These are phyloP conservation scores for Naganishia liquefaciens DNA, from an alignment of 1,284 basidiomycete genomes.

Conservation along the genomic window DNA sequence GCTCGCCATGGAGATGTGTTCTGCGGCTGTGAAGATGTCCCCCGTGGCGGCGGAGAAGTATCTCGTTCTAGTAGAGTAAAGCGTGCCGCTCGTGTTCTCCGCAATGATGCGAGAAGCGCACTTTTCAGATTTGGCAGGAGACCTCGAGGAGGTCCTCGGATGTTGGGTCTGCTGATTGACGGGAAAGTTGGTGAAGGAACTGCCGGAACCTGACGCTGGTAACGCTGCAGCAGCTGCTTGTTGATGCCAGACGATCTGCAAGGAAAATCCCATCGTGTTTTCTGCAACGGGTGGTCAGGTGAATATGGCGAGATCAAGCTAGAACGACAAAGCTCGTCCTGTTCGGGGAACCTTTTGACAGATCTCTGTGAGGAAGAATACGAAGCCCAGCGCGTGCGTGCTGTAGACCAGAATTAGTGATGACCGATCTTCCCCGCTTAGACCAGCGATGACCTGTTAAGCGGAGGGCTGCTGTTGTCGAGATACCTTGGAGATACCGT, in stretches of 20 bases:
- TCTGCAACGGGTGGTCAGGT: background rate
- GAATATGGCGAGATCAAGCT: background rate
- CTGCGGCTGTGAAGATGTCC: too few species aligned
- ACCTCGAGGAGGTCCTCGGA: background rate
- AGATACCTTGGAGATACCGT: too few species aligned
- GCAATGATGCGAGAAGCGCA: too few species aligned
- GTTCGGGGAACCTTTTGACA: too few species aligned
- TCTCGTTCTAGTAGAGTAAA: too few species aligned
- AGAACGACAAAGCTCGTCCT: background rate
- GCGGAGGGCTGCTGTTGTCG: too few species aligned
- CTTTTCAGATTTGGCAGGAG: background rate
- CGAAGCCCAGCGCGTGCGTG: background rate
- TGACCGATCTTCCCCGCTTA: background rate
- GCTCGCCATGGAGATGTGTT: too few species aligned
- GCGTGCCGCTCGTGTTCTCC: background rate
- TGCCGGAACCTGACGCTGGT: constrained; percentile 10
- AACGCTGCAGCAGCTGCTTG: background rate
- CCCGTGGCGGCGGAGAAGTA: too few species aligned
- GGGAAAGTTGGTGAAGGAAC: constrained; percentile 22
- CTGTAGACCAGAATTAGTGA: background rate
- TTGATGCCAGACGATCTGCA: background rate
- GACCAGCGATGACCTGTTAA: too few species aligned
- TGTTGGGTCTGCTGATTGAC: constrained; percentile 17
- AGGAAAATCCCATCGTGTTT: constrained; percentile 1
- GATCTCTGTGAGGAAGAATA: too few species aligned